Evolutionary conservation across 192 early-diverging fungal genomes (phyloP), one percentile per base, ranked within the genome.

Genomic region (Backusella liffmaniae): DNA sequence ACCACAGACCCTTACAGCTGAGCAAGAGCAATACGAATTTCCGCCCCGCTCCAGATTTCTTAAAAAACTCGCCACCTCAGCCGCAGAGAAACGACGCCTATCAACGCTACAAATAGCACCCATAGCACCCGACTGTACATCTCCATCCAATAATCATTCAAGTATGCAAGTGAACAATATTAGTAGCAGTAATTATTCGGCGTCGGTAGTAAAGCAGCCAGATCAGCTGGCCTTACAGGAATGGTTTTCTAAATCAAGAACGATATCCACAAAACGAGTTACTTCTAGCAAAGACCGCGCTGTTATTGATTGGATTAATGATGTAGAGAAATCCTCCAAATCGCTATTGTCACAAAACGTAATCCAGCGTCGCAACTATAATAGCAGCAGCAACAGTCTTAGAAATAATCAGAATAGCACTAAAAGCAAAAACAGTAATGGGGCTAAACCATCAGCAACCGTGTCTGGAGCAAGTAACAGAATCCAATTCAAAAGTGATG

Each of bases 1-100:
- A 32, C 77, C 77, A 42, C 77, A 79, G 51, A 70, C 62, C 26
- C 44, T 79, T 30, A 79, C 77, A 16, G 13, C 65, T 32, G 77
- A 79, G 59, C 77, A 79, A 70, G 73, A 79, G 32, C 72, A 79
- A 41, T 79, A 79, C 66, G 77, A 79, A 66, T 79, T 79, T 39
- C 77, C 77, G 62, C 77, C 77, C 41, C 56, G 77, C 37, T 79
- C 77, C 7, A 30, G 66, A 46, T 74, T 79, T 67, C 62, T 79
- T 13, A 79, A 74, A 30, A 73, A 70, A 39, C 32, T 79, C 21
- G 72, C 77, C 51, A 74, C 49, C 13, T 77, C 76, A 15, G 59
- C 76, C 12, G 77, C 77, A 9, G 77, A 78, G 65, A 41, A 65
- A n/a, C 72, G 67, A 68, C 56, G 70, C n/a, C 39, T 73, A 34